Percentiles rank a stretch among this genome's conserved stretches.
Evolutionary conservation across 2,329 filamentous ascomycete species (phyloP).

Genomic region (Diaporthe sp.): DNA sequence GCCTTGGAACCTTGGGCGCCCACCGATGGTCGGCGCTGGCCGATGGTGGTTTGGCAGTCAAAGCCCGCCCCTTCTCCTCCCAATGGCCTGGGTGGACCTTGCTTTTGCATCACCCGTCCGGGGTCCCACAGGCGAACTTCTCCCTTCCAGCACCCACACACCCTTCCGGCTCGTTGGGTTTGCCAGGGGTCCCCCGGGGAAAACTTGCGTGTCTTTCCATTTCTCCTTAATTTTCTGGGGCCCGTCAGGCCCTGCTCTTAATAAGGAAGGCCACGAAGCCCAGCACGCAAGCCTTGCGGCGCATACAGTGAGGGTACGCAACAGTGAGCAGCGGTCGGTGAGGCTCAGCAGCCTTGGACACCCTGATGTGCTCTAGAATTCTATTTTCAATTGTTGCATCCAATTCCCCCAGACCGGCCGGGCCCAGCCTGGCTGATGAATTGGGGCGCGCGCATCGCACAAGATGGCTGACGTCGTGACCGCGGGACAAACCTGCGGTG

Average conservation of each 20-base stretch:
- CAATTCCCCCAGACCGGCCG: slow-evolving; percentile 7
- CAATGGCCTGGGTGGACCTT: not conserved
- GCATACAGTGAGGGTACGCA: not conserved
- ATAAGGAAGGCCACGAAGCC: slow-evolving; percentile 24
- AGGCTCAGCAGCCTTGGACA: not conserved
- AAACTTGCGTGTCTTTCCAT: slow-evolving; percentile 8
- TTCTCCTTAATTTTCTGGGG: slow-evolving; percentile 28
- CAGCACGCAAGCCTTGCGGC: slow-evolving; percentile 14
- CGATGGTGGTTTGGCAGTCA: slow-evolving; percentile 7
- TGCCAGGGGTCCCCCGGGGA: not conserved
- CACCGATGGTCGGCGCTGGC: slow-evolving; percentile 29
- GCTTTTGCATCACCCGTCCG: not conserved
- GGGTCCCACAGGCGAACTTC: not conserved
- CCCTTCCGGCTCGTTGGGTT: not conserved
- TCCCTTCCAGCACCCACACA: not conserved
- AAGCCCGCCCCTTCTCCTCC: not conserved
- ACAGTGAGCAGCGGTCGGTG: not conserved
- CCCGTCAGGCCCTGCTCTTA: not conserved
- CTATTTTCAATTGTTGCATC: not conserved
- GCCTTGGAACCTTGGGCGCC: not conserved
- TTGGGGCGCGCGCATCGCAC: not conserved
- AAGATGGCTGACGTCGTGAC: slow-evolving; percentile 22
- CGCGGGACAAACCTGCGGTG: slow-evolving; percentile 14
- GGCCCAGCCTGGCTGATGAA: slow-evolving; percentile 2
- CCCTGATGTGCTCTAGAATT: not conserved